These are phyloP conservation scores for Zygnema circumcarinatum DNA, from an alignment of 139 green algal species.

Conservation along the genomic window DNA sequence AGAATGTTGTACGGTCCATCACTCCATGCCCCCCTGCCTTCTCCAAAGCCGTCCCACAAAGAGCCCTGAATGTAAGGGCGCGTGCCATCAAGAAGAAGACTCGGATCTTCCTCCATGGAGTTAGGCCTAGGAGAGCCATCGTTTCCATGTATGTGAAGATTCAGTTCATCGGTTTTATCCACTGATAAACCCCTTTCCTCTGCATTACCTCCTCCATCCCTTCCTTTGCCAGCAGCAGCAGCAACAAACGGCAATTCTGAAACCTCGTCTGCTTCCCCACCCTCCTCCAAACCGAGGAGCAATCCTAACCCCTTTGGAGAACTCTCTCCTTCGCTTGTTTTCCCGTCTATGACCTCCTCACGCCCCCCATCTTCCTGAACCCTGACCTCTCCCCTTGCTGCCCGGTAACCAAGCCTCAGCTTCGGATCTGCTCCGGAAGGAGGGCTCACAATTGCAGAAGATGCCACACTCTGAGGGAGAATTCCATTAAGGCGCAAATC, in stretches of 20 bases:
- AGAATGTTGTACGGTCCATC: constrained; percentile 62
- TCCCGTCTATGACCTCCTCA: neutral
- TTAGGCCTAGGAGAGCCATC: no score
- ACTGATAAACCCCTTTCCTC: no score
- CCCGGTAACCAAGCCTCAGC: neutral
- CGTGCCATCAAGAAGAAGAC: constrained; percentile 50
- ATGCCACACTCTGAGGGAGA: no score
- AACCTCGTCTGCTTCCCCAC: neutral
- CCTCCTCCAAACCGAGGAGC: neutral
- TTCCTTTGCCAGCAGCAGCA: neutral
- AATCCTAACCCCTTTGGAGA: neutral
- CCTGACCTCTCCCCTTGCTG: neutral
- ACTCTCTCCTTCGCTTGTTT: neutral
- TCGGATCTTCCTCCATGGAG: no score
- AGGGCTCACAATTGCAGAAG: no score
- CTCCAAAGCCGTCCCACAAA: constrained; percentile 59
- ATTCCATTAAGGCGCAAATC: neutral
- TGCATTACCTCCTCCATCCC: neutral
- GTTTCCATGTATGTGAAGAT: no score
- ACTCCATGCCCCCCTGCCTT: constrained; percentile 47
- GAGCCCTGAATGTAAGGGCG: constrained; percentile 54
- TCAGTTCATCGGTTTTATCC: neutral
- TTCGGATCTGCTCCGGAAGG: no score
- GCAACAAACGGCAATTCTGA: neutral
- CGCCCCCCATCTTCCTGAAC: no score